Conservation (phyloP, 805 yeast genomes). For the Hanseniaspora meyeri region DNA sequence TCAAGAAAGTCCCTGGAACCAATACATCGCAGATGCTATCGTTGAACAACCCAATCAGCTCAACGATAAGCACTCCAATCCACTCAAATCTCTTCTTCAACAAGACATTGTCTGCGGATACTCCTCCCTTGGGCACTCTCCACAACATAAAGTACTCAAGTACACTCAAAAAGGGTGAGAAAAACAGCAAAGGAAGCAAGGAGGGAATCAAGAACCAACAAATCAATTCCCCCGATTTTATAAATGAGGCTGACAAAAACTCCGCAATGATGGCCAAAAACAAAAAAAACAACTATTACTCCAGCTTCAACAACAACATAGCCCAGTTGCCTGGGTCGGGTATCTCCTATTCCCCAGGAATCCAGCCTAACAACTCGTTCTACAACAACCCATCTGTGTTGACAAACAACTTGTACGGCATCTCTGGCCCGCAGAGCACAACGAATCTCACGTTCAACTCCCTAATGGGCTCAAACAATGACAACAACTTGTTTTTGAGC, state of each 20-base stretch:
- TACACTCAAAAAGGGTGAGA: background rate
- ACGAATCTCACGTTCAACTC: background rate
- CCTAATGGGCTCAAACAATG: background rate
- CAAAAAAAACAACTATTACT: background rate
- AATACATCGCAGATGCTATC: conserved; percentile 16
- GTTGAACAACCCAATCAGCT: conserved; percentile 9
- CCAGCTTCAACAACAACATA: background rate
- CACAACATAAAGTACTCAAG: conserved; percentile 8
- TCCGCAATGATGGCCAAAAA: background rate
- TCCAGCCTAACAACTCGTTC: background rate
- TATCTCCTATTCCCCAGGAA: background rate
- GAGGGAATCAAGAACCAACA: background rate
- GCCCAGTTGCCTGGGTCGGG: background rate
- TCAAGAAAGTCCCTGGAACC: conserved; percentile 12
- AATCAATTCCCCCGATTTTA: background rate
- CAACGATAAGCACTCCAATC: conserved; percentile 5
- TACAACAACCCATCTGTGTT: conserved; percentile 10
- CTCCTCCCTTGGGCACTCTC: conserved; percentile 12
- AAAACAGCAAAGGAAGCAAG: background rate
- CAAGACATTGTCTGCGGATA: conserved; percentile 8
- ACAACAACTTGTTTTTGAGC: background rate
- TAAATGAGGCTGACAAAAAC: background rate
- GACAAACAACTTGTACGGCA: background rate
- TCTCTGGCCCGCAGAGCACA: background rate
- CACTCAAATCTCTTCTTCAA: background rate